Evolutionary conservation across 345 rosid species (phyloP), one percentile per base, ranked within the genome.

Genomic region (Boechera stricta): DNA sequence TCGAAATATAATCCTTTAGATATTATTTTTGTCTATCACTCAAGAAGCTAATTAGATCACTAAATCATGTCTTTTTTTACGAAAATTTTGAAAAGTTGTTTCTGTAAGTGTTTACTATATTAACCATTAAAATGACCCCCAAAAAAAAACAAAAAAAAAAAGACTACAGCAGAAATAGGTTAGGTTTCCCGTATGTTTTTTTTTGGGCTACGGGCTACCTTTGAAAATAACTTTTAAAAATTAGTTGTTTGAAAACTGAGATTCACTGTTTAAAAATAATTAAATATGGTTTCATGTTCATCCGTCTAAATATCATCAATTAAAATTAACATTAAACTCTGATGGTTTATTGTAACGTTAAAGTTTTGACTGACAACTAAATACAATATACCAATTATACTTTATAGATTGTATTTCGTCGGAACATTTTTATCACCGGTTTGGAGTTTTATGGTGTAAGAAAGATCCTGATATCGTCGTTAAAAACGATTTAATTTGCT

Each of bases 381-480:
- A 38, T 18, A 7, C 16, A 38, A 38, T 18, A 60, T n/a, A 36
- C 45, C 13, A 3, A 32, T 35, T 5, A 35, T 32, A 29, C 6
- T 44, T 21, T 58, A 35, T 58, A 42, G 32, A 5, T 29, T 57
- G 45, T 70, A 38, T 41, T 45, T 57, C 35, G n/a, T 33, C 55
- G 11, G 4, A 33, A 42, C 2, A 5, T 24, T 49, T 62, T 38
- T 6, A 10, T 52, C 6, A 33, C 47, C 35, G 8, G 26, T 64
- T 64, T 54, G 71, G 56, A 64, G 28, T 36, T 64, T 42, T 42
- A 21, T 54, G 64, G 56, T 62, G 31, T 73, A 54, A 63, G 18
- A 73, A 64, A 71, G 21, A 70, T 70, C 39, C 18, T 56, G 54
- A 16, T 7, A 47, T 35, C 26, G 26, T 9, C 18, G 13, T 10